Base-by-base conservation (phyloP, 2,329 filamentous ascomycete species). In the Hypoxylon sp. region DNA sequence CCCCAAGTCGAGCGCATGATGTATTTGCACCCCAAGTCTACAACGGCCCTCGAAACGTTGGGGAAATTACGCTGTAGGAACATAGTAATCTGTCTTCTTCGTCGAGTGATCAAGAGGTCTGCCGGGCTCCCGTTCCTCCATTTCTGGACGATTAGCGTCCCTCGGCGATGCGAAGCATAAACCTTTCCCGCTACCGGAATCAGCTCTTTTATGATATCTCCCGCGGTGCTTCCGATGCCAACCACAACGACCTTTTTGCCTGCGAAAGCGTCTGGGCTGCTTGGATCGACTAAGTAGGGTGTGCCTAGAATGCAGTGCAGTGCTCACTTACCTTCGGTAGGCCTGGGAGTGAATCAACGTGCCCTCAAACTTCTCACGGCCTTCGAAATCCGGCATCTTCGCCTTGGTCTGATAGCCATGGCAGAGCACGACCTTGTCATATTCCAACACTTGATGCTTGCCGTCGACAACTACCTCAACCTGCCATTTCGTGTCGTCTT, bases 181-280 rank as follows among this genome's bases (percentile, higher is more conserved):
- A 82, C 73, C 36, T 80, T 78, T 3, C 75, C 69, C 0, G 78
- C 78, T 6, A 78, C 70, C 0, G 73, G 72, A 0, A 76, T 70
- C 4, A 83, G 72, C 4, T 73, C 72, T 1, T 78, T 73, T 9
- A 78, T 73, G 2, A 78, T 69, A 57, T 81, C 79, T 18, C 74
- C 76, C 0, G 75, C 71, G 0, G 79, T 82, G 46, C 78, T 80
- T 14, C 79, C 78, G 24, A 83, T 69, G 4, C 82, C 82, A 2
- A 84, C 73, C 0, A 84, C 72, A 0, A 84, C 59, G 1, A 84
- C 79, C 8, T 73, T 80, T 65, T 82, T 80, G 5, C 73, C 78
- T 11, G 76, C 73, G 69, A 81, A 83, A 16, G 72, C 69, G 1
- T 74, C 70, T 1, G 77, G 71, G 2, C 75, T 75, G 16, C 6